Conservation (phyloP, 495 filamentous ascomycete species). For the Terfezia boudieri region DNA sequence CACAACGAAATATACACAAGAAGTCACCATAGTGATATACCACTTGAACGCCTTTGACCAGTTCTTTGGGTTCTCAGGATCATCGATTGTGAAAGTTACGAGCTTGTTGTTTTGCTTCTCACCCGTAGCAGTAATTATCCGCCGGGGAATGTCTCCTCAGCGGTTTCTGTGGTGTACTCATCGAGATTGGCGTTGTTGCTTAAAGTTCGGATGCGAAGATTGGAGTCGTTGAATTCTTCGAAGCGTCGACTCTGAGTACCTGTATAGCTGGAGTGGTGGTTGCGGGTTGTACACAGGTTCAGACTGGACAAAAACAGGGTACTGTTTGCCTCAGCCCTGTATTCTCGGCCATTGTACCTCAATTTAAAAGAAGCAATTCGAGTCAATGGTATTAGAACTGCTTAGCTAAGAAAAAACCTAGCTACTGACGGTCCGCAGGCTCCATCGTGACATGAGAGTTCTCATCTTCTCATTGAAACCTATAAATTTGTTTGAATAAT, state of each 20-base stretch:
- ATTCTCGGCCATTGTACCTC: too few relatives aligned
- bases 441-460: too few relatives aligned
- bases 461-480: too few relatives aligned
- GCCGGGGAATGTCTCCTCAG: slow-evolving; percentile 33
- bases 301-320: too few relatives aligned
- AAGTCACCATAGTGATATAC: slow-evolving; percentile 46
- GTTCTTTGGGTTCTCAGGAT: slow-evolving; percentile 47
- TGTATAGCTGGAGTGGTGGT: too few relatives aligned
- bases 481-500: too few relatives aligned
- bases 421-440: too few relatives aligned
- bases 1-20: slow-evolving; percentile 40
- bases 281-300: too few relatives aligned
- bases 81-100: slow-evolving; percentile 45
- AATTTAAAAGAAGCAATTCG: too few relatives aligned
- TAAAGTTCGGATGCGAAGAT: slow-evolving; percentile 42
- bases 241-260: not conserved
- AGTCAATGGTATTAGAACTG: too few relatives aligned
- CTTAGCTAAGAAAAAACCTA: too few relatives aligned
- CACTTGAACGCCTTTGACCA: slow-evolving; percentile 41
- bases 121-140: slow-evolving; percentile 30
- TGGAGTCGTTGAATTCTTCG: slow-evolving; percentile 8
- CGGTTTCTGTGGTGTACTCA: slow-evolving; percentile 42
- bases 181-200: slow-evolving; percentile 34
- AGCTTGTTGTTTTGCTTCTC: slow-evolving; percentile 40
- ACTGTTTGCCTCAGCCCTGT: too few relatives aligned